phyloP scores from a whole-genome alignment of 257 asterid species.

The Primulina huaijiensis region DNA sequence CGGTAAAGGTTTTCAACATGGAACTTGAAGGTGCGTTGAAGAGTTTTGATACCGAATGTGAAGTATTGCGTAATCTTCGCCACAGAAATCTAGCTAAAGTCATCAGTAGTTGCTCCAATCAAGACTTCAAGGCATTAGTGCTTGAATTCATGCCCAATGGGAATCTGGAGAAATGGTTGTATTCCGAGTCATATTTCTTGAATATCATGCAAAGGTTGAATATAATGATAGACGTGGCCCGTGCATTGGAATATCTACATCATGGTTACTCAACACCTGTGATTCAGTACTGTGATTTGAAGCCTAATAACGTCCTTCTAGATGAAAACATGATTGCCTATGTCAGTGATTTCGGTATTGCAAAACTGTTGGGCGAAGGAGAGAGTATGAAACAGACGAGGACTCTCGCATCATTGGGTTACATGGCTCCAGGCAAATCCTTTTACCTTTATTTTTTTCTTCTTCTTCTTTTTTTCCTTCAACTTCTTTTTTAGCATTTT shows the following conservation, averaged over 20 bases:
- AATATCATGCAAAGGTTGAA: slow-evolving; percentile 24
- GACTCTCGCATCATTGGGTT: slow-evolving; percentile 36
- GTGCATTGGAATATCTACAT: slow-evolving; percentile 36
- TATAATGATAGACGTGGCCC: slow-evolving; percentile 38
- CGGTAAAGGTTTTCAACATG: slow-evolving; percentile 32
- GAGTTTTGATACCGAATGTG: slow-evolving; percentile 32
- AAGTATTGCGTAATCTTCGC: slow-evolving; percentile 32
- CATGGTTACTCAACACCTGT: slow-evolving; percentile 28
- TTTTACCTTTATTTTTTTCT: background rate
- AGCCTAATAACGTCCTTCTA: slow-evolving; percentile 37
- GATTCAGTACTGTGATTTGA: slow-evolving; percentile 37
- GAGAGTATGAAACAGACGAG: slow-evolving; percentile 27
- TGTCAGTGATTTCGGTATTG: slow-evolving; percentile 34
- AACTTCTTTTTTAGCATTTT: background rate
- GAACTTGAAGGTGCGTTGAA: slow-evolving; percentile 25
- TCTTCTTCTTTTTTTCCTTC: background rate
- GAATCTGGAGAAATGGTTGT: slow-evolving; percentile 35
- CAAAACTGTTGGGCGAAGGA: slow-evolving; percentile 30
- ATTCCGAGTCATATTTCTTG: slow-evolving; percentile 19
- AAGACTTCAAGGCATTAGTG: slow-evolving; percentile 29
- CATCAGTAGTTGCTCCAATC: slow-evolving; percentile 32
- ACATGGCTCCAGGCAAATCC: slow-evolving; percentile 33
- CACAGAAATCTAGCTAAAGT: slow-evolving; percentile 36
- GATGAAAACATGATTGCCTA: slow-evolving; percentile 33
- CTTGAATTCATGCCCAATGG: slow-evolving; percentile 40